A percentile compares a stretch with the other conserved stretches of the same genome.
These are phyloP conservation scores for Kluyveromyces wickerhamii DNA, from an alignment of 805 yeast genomes.

Conservation along the genomic window DNA sequence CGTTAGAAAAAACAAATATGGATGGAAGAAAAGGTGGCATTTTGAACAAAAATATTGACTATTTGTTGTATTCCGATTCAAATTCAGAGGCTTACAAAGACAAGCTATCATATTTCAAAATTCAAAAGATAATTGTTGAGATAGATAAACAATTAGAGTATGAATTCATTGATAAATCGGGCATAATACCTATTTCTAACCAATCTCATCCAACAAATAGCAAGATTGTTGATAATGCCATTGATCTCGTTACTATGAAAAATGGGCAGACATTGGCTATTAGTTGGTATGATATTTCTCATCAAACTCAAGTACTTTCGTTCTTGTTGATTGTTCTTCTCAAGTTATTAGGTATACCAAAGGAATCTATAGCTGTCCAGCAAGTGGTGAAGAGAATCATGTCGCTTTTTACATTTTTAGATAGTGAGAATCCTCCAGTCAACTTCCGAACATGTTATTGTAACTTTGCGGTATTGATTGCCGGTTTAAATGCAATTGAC, in stretches of 20 bases:
- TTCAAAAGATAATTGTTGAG: constrained; percentile 28
- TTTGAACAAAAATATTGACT: constrained; percentile 22
- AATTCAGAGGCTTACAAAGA: constrained; percentile 13
- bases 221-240: constrained; percentile 28
- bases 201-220: constrained; percentile 30
- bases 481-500: constrained; percentile 31
- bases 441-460: constrained; percentile 31
- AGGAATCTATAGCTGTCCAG: constrained; percentile 26
- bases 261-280: constrained; percentile 26
- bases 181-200: constrained; percentile 26
- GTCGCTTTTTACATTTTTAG: constrained; percentile 28
- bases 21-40: constrained; percentile 17
- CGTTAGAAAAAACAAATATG: constrained; percentile 16
- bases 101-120: constrained; percentile 24
- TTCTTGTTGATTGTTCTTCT: constrained; percentile 27
- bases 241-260: constrained; percentile 24
- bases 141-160: constrained; percentile 29
- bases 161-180: constrained; percentile 29
- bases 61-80: constrained; percentile 24
- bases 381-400: constrained; percentile 28
- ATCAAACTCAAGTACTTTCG: constrained; percentile 31
- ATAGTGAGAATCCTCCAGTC: constrained; percentile 30
- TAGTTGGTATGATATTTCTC: constrained; percentile 33
- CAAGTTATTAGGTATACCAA: constrained; percentile 28
- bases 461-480: constrained; percentile 30